phyloP scores from a whole-genome alignment of 2,329 filamentous ascomycete species.

The Gyromitra esculenta region DNA sequence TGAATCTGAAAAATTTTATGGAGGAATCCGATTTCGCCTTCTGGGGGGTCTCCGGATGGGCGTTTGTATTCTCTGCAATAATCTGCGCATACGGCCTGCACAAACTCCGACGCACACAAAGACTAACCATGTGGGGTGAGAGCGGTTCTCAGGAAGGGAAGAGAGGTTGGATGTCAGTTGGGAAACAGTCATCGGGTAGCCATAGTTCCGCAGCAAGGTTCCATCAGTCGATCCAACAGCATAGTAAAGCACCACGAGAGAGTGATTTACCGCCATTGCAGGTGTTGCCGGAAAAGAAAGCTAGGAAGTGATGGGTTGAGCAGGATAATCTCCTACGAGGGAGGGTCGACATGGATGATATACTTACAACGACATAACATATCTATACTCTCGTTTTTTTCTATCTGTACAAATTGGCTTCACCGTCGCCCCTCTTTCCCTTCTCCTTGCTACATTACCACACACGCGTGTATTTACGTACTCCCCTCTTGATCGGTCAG shows the following conservation, averaged over 20 bases:
- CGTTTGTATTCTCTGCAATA: constrained; percentile 75
- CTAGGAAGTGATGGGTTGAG: constrained; percentile 16
- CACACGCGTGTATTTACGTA: constrained; percentile 1
- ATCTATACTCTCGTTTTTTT: neutral
- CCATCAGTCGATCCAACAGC: constrained; percentile 30
- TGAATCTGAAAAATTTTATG: constrained; percentile 99
- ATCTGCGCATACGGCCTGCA: constrained; percentile 85
- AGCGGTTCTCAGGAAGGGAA: constrained; percentile 60
- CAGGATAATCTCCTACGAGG: neutral
- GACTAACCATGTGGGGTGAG: constrained; percentile 84
- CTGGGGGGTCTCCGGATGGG: constrained; percentile 75
- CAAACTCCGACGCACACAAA: constrained; percentile 85
- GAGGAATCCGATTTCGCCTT: constrained; percentile 94
- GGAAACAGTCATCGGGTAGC: constrained; percentile 32
- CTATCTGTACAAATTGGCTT: constrained; percentile 23
- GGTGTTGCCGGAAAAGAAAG: constrained; percentile 33
- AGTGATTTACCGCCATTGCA: constrained; percentile 39
- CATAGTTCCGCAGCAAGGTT: constrained; percentile 29
- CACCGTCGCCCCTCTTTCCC: neutral
- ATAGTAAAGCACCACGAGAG: constrained; percentile 27
- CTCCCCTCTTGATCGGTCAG: constrained; percentile 21
- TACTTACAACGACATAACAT: constrained; percentile 1
- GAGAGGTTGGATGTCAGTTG: constrained; percentile 54
- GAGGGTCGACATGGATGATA: constrained; percentile 7
- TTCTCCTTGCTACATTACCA: constrained; percentile 8